Evolutionary conservation across 1,284 basidiomycete genomes (phyloP).

Genomic region (Hypsizygus ulmarius): DNA sequence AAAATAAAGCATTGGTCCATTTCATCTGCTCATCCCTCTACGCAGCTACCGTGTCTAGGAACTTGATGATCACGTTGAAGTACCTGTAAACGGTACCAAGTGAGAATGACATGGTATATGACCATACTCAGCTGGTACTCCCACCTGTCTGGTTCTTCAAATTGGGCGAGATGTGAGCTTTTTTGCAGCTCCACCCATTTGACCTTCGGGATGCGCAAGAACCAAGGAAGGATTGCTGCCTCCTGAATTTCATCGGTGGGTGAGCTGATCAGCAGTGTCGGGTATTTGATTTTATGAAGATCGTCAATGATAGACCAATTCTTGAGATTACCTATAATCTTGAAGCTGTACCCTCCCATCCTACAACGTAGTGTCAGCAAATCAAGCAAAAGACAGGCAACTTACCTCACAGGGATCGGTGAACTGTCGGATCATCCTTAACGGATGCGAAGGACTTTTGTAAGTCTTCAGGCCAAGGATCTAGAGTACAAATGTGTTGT

Average conservation of each 20-base stretch:
- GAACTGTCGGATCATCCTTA: conserved; percentile 20
- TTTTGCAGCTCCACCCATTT: background rate
- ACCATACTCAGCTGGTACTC: too few relatives aligned
- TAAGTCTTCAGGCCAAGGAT: conserved; percentile 26
- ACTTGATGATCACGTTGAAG: too few relatives aligned
- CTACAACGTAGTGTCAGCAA: conserved; percentile 18
- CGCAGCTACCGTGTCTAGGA: too few relatives aligned
- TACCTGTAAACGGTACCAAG: too few relatives aligned
- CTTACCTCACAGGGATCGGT: too few relatives aligned
- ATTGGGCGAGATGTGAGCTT: too few relatives aligned
- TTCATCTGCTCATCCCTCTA: too few relatives aligned
- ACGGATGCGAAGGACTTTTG: conserved; percentile 14
- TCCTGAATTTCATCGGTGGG: background rate
- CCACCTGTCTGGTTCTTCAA: too few relatives aligned
- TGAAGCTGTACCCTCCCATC: conserved; percentile 23
- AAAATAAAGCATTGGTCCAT: too few relatives aligned
- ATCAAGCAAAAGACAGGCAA: conserved; percentile 15
- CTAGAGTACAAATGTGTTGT: conserved; percentile 26
- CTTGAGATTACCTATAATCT: conserved; percentile 19
- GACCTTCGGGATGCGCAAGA: background rate
- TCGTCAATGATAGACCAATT: conserved; percentile 12
- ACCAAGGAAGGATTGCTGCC: background rate
- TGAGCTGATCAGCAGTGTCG: background rate
- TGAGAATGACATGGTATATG: too few relatives aligned
- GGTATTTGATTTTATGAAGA: background rate